Conservation (phyloP, 2,329 filamentous ascomycete genomes). For the Calonectria crousiana region DNA sequence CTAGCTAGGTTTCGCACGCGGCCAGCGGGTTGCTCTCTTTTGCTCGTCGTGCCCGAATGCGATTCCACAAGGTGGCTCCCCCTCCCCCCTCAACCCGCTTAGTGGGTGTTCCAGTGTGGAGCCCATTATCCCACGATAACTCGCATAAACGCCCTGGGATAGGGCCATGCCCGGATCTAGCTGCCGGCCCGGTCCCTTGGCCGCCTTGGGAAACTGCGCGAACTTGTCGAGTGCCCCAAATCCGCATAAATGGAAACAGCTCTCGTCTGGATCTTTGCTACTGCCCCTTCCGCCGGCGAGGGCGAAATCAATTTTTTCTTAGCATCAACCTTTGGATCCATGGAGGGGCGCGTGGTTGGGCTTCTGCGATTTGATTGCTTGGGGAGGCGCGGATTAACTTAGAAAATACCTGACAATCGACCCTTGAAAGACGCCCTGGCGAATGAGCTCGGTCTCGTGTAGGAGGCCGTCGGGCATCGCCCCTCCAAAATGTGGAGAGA, state of each 20-base stretch:
- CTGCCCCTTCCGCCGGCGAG: background rate
- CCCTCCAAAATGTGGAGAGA: constrained; percentile 21
- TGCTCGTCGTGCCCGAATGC: constrained; percentile 11
- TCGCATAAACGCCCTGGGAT: constrained; percentile 26
- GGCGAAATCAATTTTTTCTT: constrained; percentile 4
- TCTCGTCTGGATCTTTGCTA: background rate
- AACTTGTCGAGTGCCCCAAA: constrained; percentile 22
- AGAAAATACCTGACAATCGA: background rate
- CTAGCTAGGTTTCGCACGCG: background rate
- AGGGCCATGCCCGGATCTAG: constrained; percentile 33
- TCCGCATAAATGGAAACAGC: background rate
- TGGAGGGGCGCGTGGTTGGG: background rate
- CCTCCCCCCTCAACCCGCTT: constrained; percentile 20
- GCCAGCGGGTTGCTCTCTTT: constrained; percentile 4
- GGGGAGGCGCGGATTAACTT: constrained; percentile 14
- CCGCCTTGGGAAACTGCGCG: constrained; percentile 21
- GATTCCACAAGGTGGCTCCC: constrained; percentile 29
- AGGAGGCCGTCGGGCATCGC: constrained; percentile 1
- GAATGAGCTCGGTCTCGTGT: constrained; percentile 18
- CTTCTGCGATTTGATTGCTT: background rate
- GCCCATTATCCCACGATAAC: constrained; percentile 28
- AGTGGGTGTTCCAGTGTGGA: constrained; percentile 27
- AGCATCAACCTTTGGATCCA: constrained; percentile 1
- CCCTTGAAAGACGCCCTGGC: constrained; percentile 11
- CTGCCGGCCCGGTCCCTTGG: constrained; percentile 38